Base-by-base conservation (phyloP, 495 filamentous ascomycete genomes). In the Thermothielavioides terrestris region DNA sequence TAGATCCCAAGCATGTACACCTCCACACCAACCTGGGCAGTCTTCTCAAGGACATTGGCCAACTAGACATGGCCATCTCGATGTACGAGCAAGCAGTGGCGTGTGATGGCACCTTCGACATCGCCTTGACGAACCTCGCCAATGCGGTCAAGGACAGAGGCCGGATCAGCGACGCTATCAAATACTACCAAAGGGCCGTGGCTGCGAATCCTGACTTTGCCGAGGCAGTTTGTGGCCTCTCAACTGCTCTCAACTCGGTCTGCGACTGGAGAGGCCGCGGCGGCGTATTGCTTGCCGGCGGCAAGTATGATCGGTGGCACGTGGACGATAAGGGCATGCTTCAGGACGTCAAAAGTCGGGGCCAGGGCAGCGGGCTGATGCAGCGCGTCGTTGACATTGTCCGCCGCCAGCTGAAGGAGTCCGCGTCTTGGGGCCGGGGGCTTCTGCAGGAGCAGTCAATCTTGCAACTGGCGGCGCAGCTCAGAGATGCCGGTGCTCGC, bases 101-200 rank as follows among this genome's bases (percentile, higher is more conserved):
- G 1, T 97, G 89, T 63, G 92, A 99, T 63, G 78, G 79, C 12
- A 86, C 83, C 27, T 99, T 99, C 59, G 92, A 99, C 56, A 97
- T 99, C 57, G 92, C 94, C 4, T 73, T 99, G 40, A 94, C 92
- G 27, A 99, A 99, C 61, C 74, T 99, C 44, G 92, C 92, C 23
- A 99, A 99, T 68, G 92, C 92, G 0, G 92, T 99, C 40, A 99
- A 97, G 68, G 92, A 99, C 64, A 86, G 94, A 62, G 94, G 94
- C 10, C 79, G 84, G 37, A 86, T 95, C 52, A 87, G 80, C 48
- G 92, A 99, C 55, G 94, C 92, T 5, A 96, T 99, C 42, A 68
- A 68, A 15, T 97, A 94, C 64, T 99, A 99, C 71, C 83, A 79
- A 55, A 81, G 90, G 51, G 92, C 92, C 27, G 92, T 99, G 41